phyloP scores from a whole-genome alignment of 805 yeast genomes.

The Sugiyamaella boreocaroliniensis region DNA sequence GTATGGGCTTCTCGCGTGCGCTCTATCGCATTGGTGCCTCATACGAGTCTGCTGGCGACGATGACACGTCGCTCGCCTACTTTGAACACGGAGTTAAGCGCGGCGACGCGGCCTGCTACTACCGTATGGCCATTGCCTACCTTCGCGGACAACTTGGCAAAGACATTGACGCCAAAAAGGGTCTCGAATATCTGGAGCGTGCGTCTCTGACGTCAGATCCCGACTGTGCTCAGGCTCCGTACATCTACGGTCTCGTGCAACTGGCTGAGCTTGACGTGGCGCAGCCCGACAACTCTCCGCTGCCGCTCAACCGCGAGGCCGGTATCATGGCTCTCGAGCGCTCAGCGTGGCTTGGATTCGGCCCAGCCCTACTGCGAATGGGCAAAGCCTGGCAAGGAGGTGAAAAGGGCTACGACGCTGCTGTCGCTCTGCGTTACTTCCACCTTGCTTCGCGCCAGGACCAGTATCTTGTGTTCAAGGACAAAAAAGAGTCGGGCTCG shows the following conservation, averaged over 20 bases:
- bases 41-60: slow-evolving; percentile 29
- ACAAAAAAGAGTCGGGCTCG: slow-evolving; percentile 11
- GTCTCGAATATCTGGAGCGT: slow-evolving; percentile 22
- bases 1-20: slow-evolving; percentile 29
- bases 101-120: slow-evolving; percentile 35
- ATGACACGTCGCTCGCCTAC: slow-evolving; percentile 26
- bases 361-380: slow-evolving; percentile 33
- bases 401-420: slow-evolving; percentile 28
- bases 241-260: slow-evolving; percentile 31
- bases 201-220: slow-evolving; percentile 30
- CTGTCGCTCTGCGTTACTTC: slow-evolving; percentile 30
- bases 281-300: slow-evolving; percentile 3
- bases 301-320: slow-evolving; percentile 6
- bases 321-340: slow-evolving; percentile 29
- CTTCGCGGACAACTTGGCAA: slow-evolving; percentile 30
- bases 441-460: slow-evolving; percentile 32
- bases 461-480: slow-evolving; percentile 21
- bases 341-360: slow-evolving; percentile 33
- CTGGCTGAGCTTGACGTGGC: slow-evolving; percentile 28
- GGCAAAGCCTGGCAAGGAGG: slow-evolving; percentile 33
- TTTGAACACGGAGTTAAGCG: slow-evolving; percentile 31
- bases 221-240: slow-evolving; percentile 36
- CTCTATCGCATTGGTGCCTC: slow-evolving; percentile 33
- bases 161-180: slow-evolving; percentile 21
- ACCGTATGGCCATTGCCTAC: slow-evolving; percentile 32